phyloP scores from a whole-genome alignment of 805 yeast genomes.

The Yamadazyma endophytica region DNA sequence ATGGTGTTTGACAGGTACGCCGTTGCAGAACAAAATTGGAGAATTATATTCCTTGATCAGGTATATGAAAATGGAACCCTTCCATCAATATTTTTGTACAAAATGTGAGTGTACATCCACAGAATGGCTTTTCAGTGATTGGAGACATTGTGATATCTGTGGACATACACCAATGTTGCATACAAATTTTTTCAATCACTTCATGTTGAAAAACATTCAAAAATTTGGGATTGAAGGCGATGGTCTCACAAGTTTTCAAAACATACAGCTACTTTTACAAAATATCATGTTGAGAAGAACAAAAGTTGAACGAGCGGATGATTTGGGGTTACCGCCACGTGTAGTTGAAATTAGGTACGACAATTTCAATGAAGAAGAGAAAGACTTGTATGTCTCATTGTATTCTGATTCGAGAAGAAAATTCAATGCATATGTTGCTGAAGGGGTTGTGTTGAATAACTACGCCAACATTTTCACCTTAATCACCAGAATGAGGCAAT shows the following conservation, averaged over 20 bases:
- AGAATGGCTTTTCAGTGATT: slow-evolving; percentile 82
- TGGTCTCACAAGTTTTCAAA: slow-evolving; percentile 71
- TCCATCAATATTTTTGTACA: slow-evolving; percentile 88
- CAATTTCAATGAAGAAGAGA: slow-evolving; percentile 89
- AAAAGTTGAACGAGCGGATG: slow-evolving; percentile 94
- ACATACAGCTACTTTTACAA: slow-evolving; percentile 68
- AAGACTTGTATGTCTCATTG: slow-evolving; percentile 83
- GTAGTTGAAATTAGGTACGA: slow-evolving; percentile 86
- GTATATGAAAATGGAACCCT: slow-evolving; percentile 79
- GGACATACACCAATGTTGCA: slow-evolving; percentile 94
- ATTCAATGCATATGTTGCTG: slow-evolving; percentile 89
- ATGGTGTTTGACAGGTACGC: slow-evolving; percentile 95
- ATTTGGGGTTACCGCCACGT: slow-evolving; percentile 94
- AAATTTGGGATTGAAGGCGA: slow-evolving; percentile 78
- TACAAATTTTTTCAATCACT: slow-evolving; percentile 92
- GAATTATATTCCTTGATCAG: slow-evolving; percentile 91
- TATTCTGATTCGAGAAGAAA: slow-evolving; percentile 84
- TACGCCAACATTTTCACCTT: slow-evolving; percentile 96
- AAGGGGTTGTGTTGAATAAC: slow-evolving; percentile 93
- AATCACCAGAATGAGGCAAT: slow-evolving; percentile 94
- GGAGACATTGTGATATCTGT: slow-evolving; percentile 81
- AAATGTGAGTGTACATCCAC: slow-evolving; percentile 80
- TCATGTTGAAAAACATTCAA: slow-evolving; percentile 91
- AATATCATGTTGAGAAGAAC: slow-evolving; percentile 93
- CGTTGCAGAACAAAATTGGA: slow-evolving; percentile 93